Evolutionary conservation across 208 protist genomes (phyloP), one percentile per base, ranked within the genome.

Genomic region (Trypanosoma melophagium): DNA sequence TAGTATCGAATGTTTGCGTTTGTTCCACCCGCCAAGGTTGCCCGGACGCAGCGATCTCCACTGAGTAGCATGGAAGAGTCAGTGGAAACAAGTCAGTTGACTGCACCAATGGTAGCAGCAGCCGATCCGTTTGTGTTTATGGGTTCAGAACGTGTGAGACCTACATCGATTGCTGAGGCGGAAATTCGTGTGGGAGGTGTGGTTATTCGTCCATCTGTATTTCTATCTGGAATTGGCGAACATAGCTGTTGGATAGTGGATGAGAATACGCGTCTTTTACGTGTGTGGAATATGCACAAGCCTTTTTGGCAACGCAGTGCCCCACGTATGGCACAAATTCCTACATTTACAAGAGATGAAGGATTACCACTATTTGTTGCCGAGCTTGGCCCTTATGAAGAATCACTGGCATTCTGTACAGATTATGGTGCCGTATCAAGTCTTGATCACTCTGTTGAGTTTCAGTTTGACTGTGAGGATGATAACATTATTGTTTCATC

Each of bases 321-420:
- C 50, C 84, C 86, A 21, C 79, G 79, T 24, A 75, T 87, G 45
- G 85, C 77, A 31, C 77, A 81, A 60, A 81, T 94, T 58, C 89
- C 89, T 7, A 81, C 75, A 60, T 90, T 91, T 51, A 81, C 81
- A 3, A 74, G 72, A 21, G 51, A 74, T 22, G 89, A 89, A 21
- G 89, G 77, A 9, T 62, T 86, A 0, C 84, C 86, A 22, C 67
- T 92, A 3, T 90, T 92, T 68, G 80, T 92, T 38, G 76, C 78
- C n/a, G 89, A 94, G 72, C 86, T 92, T 72, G 74, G 69, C 45
- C 59, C 51, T 4, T 76, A 77, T 40, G 84, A 90, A 38, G 77
- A 87, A 41, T 90, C 84, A 42, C 76, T 95, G 41, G 86, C 83
- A 10, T 87, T 95, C 56, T 95, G 89, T 74, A 91, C 79, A 52